phyloP scores from a whole-genome alignment of 176 grass and related monocot species.

The Lolium perenne region DNA sequence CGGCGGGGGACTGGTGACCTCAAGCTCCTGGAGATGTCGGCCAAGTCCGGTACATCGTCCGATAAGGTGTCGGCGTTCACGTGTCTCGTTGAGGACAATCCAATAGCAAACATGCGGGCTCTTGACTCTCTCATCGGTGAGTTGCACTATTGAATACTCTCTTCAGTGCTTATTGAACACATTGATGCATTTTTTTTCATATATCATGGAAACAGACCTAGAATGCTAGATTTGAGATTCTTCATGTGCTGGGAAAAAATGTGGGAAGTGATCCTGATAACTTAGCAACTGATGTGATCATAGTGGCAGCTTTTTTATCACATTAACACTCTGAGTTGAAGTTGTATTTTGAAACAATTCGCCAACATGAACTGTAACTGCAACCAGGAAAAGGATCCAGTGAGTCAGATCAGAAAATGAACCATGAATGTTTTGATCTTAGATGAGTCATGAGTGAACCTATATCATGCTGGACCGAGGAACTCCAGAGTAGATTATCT shows the following conservation, averaged over 20 bases:
- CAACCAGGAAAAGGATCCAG: background rate
- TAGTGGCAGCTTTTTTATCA: conserved; percentile 25
- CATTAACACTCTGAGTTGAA: background rate
- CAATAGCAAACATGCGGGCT: conserved; percentile 86
- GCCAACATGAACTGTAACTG: background rate
- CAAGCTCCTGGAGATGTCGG: conserved; percentile 82
- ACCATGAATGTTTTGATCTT: conserved; percentile 5
- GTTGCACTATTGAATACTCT: conserved; percentile 38
- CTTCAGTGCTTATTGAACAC: background rate
- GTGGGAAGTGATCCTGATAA: conserved; percentile 11
- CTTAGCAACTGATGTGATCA: conserved; percentile 1
- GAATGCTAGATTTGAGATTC: background rate
- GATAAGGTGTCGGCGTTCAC: conserved; percentile 96
- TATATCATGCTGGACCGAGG: background rate
- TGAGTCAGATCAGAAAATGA: background rate
- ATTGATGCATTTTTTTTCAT: background rate
- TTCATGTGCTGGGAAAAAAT: background rate
- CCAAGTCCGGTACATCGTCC: conserved; percentile 80
- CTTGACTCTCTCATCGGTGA: conserved; percentile 92
- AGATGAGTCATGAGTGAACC: background rate
- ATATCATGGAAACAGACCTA: conserved; percentile 27
- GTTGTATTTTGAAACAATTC: background rate
- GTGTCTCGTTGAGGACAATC: conserved; percentile 89
- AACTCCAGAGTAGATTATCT: conserved; percentile 18
- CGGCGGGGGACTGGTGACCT: conserved; percentile 70